Base-by-base conservation (phyloP, 2,329 filamentous ascomycete genomes). In the Beauveria sp. region DNA sequence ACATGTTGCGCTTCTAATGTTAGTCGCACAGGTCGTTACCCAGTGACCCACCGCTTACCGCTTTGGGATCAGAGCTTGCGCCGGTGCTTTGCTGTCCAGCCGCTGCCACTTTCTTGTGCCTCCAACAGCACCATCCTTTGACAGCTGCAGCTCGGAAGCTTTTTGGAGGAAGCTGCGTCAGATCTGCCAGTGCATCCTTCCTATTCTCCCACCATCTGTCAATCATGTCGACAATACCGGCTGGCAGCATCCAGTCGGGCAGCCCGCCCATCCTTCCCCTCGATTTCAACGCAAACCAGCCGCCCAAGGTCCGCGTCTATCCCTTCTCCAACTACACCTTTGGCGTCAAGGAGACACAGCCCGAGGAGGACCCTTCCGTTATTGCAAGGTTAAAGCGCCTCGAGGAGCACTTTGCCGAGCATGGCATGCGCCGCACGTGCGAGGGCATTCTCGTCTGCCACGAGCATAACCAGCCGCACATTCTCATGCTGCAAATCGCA, bases 271-370 rank as follows among this genome's bases (percentile, higher is more conserved):
- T 87, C 64, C 83, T 91, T 58, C 92, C 92, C 28, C 86, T 90
- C 64, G 77, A 86, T 66, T 99, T 99, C 83, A 90, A 92, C 72
- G 87, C 84, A 57, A 92, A 93, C 73, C 94, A 99, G 75, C 91
- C 93, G 40, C 79, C 87, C 68, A 94, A 92, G 2, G 92, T 99
- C 70, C 90, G 90, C 58, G 84, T 99, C 28, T 97, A 92, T 72
- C 94, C 94, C 40, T 84, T 99, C 54, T 96, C 92, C 67, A 99
- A 97, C 81, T 99, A 99, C 81, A 97, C 94, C 26, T 97, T 99
- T 70, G 93, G 93, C 64, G 96, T 96, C 63, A 99, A 99, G 77
- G 94, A 97, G 79, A 96, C 90, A 24, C 94, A 99, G 73, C 94
- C 93, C 2, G 94, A 99, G 76, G 94, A 99, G 76, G 94, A 99